Evolutionary conservation across 169 alveolate genomes (phyloP).

Genomic region (Plasmodium inui): DNA sequence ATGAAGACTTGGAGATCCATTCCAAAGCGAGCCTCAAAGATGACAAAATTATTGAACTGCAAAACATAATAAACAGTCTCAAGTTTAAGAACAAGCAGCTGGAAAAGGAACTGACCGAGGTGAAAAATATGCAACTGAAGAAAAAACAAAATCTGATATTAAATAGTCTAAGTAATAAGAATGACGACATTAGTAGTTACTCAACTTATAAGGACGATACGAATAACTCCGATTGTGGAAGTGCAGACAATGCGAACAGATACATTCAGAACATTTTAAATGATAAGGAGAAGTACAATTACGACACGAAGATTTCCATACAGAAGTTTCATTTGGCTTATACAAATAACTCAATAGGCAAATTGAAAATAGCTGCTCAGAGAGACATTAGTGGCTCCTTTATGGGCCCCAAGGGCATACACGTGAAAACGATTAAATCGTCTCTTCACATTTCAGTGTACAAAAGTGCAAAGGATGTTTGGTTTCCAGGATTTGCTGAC

Average conservation of each 20-base stretch:
- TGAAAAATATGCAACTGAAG: conserved; percentile 55
- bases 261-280: conserved; percentile 37
- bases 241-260: conserved; percentile 28
- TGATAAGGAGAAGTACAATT: conserved; percentile 57
- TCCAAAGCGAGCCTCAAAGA: background rate
- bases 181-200: conserved; percentile 33
- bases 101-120: conserved; percentile 48
- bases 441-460: conserved; percentile 56
- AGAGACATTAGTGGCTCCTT: conserved; percentile 67
- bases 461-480: conserved; percentile 68
- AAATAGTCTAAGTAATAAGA: conserved; percentile 38
- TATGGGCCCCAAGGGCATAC: conserved; percentile 67
- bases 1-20: conserved; percentile 22
- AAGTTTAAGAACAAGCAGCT: conserved; percentile 49
- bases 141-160: conserved; percentile 27
- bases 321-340: conserved; percentile 63
- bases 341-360: conserved; percentile 54
- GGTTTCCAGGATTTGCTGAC: conserved; percentile 74
- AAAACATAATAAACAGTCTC: conserved; percentile 40
- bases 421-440: conserved; percentile 59
- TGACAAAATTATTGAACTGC: conserved; percentile 36
- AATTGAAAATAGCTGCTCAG: conserved; percentile 63
- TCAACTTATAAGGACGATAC: conserved; percentile 51
- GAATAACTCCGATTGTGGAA: conserved; percentile 42
- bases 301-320: conserved; percentile 51